phyloP scores from a whole-genome alignment of 345 rosid species.

The Populus davidiana region DNA sequence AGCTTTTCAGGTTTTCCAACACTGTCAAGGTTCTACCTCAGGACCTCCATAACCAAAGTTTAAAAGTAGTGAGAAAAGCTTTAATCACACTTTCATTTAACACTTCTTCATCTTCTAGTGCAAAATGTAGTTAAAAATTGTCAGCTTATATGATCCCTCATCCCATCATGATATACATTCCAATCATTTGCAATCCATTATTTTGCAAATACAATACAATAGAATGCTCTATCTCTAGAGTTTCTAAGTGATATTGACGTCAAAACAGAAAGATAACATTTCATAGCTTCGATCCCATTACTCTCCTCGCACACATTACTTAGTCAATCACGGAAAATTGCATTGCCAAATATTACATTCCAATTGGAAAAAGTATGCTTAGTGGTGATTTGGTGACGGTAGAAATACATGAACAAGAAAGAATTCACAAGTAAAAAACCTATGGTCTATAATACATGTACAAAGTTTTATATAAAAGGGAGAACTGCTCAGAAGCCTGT shows the following conservation, averaged over 20 bases:
- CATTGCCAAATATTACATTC: not conserved
- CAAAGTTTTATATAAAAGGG: slow-evolving; percentile 39
- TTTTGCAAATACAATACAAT: not conserved
- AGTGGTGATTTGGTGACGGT: slow-evolving; percentile 13
- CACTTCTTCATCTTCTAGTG: not conserved
- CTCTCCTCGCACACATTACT: not conserved
- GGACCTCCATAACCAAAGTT: not conserved
- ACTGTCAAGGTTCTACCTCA: not conserved
- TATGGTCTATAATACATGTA: slow-evolving; percentile 49
- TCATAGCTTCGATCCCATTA: slow-evolving; percentile 9
- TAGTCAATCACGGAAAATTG: not conserved
- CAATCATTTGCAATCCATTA: not conserved
- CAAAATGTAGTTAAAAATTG: not conserved
- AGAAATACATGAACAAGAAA: slow-evolving; percentile 11
- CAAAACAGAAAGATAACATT: not conserved
- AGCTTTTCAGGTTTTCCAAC: not conserved
- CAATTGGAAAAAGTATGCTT: not conserved
- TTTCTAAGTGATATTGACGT: not conserved
- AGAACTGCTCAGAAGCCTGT: slow-evolving; percentile 38
- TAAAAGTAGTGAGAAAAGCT: not conserved
- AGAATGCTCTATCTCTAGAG: not conserved
- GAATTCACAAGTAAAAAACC: slow-evolving; percentile 8
- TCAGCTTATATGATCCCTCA: not conserved
- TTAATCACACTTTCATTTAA: not conserved
- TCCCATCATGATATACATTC: not conserved